phyloP scores from a whole-genome alignment of 129 eudicot genomes.

The Heracleum sosnowskyi region DNA sequence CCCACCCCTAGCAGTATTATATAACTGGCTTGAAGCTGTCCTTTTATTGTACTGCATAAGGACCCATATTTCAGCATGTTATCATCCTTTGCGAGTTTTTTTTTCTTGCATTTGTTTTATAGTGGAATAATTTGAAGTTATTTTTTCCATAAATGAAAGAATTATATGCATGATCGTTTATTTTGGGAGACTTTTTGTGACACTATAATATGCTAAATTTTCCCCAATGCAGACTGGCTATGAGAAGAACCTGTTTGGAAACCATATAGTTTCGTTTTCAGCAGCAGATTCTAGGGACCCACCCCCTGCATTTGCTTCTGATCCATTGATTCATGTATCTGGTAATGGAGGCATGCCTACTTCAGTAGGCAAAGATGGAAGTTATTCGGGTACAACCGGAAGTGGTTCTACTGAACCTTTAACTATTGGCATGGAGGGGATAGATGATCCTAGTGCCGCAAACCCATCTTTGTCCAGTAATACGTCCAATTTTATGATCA shows the following conservation, averaged over 20 bases:
- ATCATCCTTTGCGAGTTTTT: background rate
- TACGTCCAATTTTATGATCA: slow-evolving; percentile 35
- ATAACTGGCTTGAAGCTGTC: background rate
- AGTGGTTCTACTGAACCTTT: slow-evolving; percentile 40
- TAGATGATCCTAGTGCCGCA: slow-evolving; percentile 46
- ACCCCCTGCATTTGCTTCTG: slow-evolving; percentile 65
- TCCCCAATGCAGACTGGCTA: slow-evolving; percentile 57
- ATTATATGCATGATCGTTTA: background rate
- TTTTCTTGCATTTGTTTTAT: background rate
- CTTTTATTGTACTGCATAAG: background rate
- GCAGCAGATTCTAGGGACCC: slow-evolving; percentile 44
- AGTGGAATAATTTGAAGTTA: background rate
- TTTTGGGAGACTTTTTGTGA: background rate
- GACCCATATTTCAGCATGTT: background rate
- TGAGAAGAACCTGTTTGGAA: slow-evolving; percentile 86
- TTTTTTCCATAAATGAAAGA: background rate
- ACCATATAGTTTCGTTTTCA: slow-evolving; percentile 60
- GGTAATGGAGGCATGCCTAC: slow-evolving; percentile 5
- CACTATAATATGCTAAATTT: background rate
- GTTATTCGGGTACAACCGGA: background rate
- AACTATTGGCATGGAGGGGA: slow-evolving; percentile 48
- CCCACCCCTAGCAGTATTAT: too few species aligned
- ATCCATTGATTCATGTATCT: slow-evolving; percentile 32
- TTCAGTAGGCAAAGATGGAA: background rate
- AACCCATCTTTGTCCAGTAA: slow-evolving; percentile 37